Percentiles rank a stretch among this genome's conserved stretches.
These are phyloP conservation scores for Solanum hybrid DNA, from an alignment of 305 asterid genomes.

Conservation along the genomic window DNA sequence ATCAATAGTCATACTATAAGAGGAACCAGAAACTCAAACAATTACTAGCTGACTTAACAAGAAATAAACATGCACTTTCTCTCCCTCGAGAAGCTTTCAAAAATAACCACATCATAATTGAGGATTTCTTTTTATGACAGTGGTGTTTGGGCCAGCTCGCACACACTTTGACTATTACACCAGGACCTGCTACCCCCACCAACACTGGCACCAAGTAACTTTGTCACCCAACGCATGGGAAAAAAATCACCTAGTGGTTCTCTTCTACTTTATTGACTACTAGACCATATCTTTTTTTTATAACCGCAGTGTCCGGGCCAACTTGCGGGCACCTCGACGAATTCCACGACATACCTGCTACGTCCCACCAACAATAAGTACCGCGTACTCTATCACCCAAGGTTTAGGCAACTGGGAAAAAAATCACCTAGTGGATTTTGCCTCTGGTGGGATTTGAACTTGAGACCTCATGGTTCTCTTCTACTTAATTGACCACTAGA, in stretches of 20 bases:
- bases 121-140: neutral
- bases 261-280: neutral
- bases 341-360: neutral
- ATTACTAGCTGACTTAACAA: neutral
- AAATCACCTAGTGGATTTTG: neutral
- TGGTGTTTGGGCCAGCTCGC: neutral
- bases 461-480: neutral
- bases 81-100: neutral
- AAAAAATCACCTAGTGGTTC: neutral
- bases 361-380: neutral
- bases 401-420: neutral
- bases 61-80: neutral
- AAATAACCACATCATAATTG: neutral
- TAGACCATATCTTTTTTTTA: neutral
- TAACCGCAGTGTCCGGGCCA: neutral
- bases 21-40: neutral
- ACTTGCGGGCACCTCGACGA: neutral
- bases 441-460: neutral
- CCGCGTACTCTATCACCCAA: neutral
- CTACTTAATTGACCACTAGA: neutral
- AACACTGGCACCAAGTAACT: neutral
- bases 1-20: neutral
- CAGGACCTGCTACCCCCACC: neutral
- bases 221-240: neutral
- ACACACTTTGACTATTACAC: neutral